phyloP scores from a whole-genome alignment of 2,329 filamentous ascomycete genomes.

The Xylaria polymorpha region DNA sequence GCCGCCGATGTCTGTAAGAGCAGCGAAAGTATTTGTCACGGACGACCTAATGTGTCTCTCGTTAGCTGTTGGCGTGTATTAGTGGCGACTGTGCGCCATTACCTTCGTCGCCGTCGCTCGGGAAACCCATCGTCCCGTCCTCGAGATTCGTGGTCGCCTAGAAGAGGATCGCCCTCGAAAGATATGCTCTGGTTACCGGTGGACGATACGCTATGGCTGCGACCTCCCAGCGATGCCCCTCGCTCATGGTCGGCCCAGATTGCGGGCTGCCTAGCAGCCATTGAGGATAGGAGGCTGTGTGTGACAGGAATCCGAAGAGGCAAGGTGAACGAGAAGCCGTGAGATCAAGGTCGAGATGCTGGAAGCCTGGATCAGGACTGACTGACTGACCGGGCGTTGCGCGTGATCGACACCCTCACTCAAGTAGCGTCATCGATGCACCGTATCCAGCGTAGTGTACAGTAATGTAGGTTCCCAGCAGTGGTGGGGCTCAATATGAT shows the following conservation, averaged over 20 bases:
- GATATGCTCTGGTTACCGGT: constrained; percentile 55
- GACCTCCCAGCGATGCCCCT: constrained; percentile 52
- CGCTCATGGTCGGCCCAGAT: constrained; percentile 62
- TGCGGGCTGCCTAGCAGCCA: constrained; percentile 44
- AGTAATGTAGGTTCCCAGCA: neutral
- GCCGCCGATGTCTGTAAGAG: constrained; percentile 79
- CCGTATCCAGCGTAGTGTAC: constrained; percentile 11
- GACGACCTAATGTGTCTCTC: constrained; percentile 63
- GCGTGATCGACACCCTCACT: constrained; percentile 4
- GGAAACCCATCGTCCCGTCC: constrained; percentile 51
- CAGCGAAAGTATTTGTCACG: constrained; percentile 66
- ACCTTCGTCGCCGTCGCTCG: constrained; percentile 54
- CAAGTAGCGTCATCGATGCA: neutral
- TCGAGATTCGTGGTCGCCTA: constrained; percentile 54
- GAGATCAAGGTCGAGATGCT: constrained; percentile 8
- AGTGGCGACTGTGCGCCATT: neutral
- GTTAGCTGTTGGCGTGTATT: constrained; percentile 16
- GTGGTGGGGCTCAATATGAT: constrained; percentile 29
- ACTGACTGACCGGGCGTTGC: constrained; percentile 7
- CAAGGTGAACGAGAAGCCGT: constrained; percentile 1
- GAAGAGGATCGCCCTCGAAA: constrained; percentile 60
- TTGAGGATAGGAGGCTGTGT: constrained; percentile 34
- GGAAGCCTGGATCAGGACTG: neutral
- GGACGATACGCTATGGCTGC: constrained; percentile 56
- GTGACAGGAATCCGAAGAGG: neutral